Evolutionary conservation across 2,329 filamentous ascomycete species (phyloP).

Genomic region (Fusarium solani-melongenae): DNA sequence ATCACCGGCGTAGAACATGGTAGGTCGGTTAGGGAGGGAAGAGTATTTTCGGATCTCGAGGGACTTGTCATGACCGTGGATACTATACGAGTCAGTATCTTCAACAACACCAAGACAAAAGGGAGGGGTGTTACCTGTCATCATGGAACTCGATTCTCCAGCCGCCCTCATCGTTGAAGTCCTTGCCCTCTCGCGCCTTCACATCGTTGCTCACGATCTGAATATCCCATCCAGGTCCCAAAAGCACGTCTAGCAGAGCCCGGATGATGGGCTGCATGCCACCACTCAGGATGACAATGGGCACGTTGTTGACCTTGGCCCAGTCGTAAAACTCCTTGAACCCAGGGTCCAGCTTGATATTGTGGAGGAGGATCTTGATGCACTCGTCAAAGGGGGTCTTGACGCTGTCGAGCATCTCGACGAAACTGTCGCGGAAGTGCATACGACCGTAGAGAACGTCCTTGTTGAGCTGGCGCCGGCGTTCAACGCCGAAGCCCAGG

Average conservation of each 20-base stretch:
- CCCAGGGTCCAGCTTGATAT: slow-evolving; percentile 88
- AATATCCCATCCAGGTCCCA: slow-evolving; percentile 83
- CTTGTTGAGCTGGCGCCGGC: slow-evolving; percentile 78
- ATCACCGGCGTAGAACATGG: slow-evolving; percentile 94
- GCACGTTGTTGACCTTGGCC: slow-evolving; percentile 83
- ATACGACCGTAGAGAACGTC: slow-evolving; percentile 78
- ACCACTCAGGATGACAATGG: slow-evolving; percentile 89
- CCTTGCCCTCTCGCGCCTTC: slow-evolving; percentile 70
- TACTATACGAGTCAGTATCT: slow-evolving; percentile 55
- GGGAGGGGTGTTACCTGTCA: slow-evolving; percentile 67
- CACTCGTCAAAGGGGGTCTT: slow-evolving; percentile 84
- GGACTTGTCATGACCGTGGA: slow-evolving; percentile 97
- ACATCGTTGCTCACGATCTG: slow-evolving; percentile 93
- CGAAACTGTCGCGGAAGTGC: slow-evolving; percentile 87
- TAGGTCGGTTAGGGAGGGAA: slow-evolving; percentile 78
- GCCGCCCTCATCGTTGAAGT: slow-evolving; percentile 81
- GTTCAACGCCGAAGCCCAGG: slow-evolving; percentile 81
- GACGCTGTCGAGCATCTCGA: slow-evolving; percentile 91
- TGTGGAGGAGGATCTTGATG: slow-evolving; percentile 79
- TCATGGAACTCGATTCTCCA: slow-evolving; percentile 94
- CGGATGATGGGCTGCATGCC: slow-evolving; percentile 95
- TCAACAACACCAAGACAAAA: not conserved
- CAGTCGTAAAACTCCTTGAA: slow-evolving; percentile 92
- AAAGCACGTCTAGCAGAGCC: slow-evolving; percentile 80
- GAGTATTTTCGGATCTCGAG: slow-evolving; percentile 90